Evolutionary conservation across 169 alveolate species (phyloP), one percentile per base, ranked within the genome.

Genomic region (Hepatocystis sp.): DNA sequence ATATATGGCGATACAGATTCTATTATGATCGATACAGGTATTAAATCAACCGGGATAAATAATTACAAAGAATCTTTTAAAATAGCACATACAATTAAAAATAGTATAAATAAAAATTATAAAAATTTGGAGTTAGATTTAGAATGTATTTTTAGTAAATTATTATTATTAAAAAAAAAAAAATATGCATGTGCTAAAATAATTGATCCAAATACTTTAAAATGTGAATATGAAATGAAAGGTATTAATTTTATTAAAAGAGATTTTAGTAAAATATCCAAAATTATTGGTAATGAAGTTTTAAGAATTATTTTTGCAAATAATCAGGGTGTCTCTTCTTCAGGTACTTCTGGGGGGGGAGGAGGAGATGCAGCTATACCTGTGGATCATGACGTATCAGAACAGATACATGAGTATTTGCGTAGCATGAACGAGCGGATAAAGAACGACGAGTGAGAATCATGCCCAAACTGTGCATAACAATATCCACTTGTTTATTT

Each of bases 1-100:
- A 96, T 99, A 11, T 99, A 99, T 86, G 99, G 99, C n/a, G 99
- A 99, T 88, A 99, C 99, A 15, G 99, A 99, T 86, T 98, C 99
- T n/a, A 95, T 99, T 61, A 98, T 99, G 99, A 97, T 99, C 42
- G 96, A 96, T 84, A 94, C 99, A 5, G 96, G 95, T 28, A 96
- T 96, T 28, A 64, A 92, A 8, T 93, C 94, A 44, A 92, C 84
- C 2, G 96, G 95, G 0, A 71, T 66, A 4, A 85, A 85, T 19
- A 91, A 91, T 53, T 84, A 94, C 17, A 86, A 90, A 27, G 96
- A 97, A 58, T 97, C 98, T 13, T 49, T 95, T 4, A 94, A 95
- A 60, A 84, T 97, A 51, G 99, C 99, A 4, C 91, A 90, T 49
- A 89, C 91, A 63, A 93, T 98, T 36, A 94, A 91, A 68, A 89